Evolutionary conservation across 176 grass and related monocot species (phyloP).

Genomic region (Leersia perrieri): DNA sequence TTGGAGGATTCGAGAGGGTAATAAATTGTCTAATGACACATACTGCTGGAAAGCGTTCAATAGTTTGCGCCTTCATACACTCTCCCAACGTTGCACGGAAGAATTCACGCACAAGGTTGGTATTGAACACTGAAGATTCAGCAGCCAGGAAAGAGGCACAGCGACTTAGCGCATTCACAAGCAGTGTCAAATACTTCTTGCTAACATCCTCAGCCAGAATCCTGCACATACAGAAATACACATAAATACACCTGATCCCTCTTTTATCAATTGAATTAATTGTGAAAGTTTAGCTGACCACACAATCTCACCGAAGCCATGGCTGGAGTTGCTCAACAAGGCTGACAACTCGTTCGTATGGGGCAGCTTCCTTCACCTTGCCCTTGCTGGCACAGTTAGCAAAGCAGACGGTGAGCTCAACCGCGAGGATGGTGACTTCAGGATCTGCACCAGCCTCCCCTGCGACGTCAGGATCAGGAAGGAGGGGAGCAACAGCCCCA

Average conservation of each 20-base stretch:
- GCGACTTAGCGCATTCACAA: constrained; percentile 55
- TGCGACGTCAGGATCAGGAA: constrained; percentile 41
- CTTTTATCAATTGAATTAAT: neutral
- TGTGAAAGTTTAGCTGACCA: neutral
- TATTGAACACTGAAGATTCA: constrained; percentile 33
- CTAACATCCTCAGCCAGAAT: constrained; percentile 40
- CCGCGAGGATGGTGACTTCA: constrained; percentile 47
- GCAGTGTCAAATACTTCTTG: constrained; percentile 44
- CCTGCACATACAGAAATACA: constrained; percentile 40
- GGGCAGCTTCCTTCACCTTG: constrained; percentile 42
- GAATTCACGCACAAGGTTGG: constrained; percentile 42
- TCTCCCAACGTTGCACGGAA: constrained; percentile 35
- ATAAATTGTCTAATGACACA: constrained; percentile 27
- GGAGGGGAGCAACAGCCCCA: constrained; percentile 1
- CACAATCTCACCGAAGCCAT: constrained; percentile 59
- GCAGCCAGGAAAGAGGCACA: constrained; percentile 57
- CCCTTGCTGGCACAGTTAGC: constrained; percentile 57
- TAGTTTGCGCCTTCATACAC: constrained; percentile 26
- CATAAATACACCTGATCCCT: neutral
- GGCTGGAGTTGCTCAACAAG: constrained; percentile 59
- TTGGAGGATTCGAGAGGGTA: neutral
- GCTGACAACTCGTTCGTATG: constrained; percentile 47
- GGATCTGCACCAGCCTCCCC: constrained; percentile 52
- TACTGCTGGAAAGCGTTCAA: constrained; percentile 58
- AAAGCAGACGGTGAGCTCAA: constrained; percentile 59